A percentile compares a stretch with the other conserved stretches of the same genome.
Conservation (phyloP, 2,329 filamentous ascomycete genomes). For the Alternaria ventricosa region DNA sequence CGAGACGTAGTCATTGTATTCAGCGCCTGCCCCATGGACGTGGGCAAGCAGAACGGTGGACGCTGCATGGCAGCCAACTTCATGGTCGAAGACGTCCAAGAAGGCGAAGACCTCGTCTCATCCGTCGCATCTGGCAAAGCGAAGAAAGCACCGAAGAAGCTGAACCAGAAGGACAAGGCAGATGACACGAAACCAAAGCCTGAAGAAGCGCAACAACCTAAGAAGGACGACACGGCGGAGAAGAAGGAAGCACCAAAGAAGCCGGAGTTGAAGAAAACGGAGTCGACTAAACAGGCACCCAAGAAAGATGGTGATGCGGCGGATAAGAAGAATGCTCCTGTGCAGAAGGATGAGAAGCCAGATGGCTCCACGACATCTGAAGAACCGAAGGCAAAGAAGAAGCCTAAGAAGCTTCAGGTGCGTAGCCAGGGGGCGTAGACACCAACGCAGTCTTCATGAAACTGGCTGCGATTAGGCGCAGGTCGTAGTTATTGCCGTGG, state of each 20-base stretch:
- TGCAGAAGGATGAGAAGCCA: slow-evolving; percentile 5
- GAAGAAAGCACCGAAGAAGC: slow-evolving; percentile 26
- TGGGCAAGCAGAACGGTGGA: slow-evolving; percentile 46
- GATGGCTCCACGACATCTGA: slow-evolving; percentile 1
- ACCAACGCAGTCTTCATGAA: slow-evolving; percentile 12
- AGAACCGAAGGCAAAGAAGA: slow-evolving; percentile 41
- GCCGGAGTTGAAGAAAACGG: neutral
- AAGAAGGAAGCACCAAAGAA: slow-evolving; percentile 6
- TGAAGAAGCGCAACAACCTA: slow-evolving; percentile 14
- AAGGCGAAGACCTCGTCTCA: slow-evolving; percentile 31
- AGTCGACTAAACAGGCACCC: slow-evolving; percentile 1
- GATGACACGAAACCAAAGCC: slow-evolving; percentile 18
- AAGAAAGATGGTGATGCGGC: slow-evolving; percentile 12
- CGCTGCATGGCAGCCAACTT: slow-evolving; percentile 50
- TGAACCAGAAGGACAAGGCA: slow-evolving; percentile 12
- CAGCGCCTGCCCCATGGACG: slow-evolving; percentile 49
- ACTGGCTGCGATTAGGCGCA: neutral
- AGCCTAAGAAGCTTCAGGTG: slow-evolving; percentile 48
- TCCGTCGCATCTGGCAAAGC: slow-evolving; percentile 24
- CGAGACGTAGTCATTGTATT: slow-evolving; percentile 47
- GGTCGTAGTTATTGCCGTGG: neutral
- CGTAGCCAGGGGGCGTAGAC: slow-evolving; percentile 22
- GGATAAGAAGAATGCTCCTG: slow-evolving; percentile 1
- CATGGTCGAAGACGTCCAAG: slow-evolving; percentile 43
- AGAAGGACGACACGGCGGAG: neutral